Evolutionary conservation across 2,329 filamentous ascomycete species (phyloP).

Genomic region (Penicillium decumbens): DNA sequence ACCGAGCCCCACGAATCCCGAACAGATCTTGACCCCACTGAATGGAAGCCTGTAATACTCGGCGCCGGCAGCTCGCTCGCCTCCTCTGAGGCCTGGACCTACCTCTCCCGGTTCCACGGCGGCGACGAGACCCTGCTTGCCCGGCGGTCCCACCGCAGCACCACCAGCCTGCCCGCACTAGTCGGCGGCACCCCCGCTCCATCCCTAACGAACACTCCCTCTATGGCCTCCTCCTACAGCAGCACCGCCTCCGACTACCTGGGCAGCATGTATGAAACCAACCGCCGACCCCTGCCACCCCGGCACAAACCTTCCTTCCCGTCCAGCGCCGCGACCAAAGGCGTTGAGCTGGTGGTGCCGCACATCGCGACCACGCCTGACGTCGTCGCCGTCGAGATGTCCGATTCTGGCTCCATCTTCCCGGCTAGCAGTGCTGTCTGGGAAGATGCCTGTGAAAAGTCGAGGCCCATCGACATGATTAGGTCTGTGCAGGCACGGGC

Average conservation of each 20-base stretch:
- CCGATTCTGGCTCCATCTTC: conserved; percentile 27
- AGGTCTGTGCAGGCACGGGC: not conserved
- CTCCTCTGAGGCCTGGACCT: conserved; percentile 43
- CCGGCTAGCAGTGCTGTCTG: conserved; percentile 30
- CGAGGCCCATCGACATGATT: conserved; percentile 12
- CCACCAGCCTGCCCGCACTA: conserved; percentile 32
- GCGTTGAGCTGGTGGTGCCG: conserved; percentile 41
- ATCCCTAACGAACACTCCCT: conserved; percentile 35
- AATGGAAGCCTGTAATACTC: conserved; percentile 48
- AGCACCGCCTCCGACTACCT: conserved; percentile 35
- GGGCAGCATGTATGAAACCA: conserved; percentile 22
- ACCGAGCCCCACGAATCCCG: conserved; percentile 35
- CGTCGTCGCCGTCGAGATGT: conserved; percentile 16
- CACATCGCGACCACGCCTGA: conserved; percentile 25
- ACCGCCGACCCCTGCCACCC: conserved; percentile 37
- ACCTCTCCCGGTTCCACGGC: conserved; percentile 44
- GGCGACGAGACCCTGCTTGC: conserved; percentile 18
- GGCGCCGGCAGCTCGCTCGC: conserved; percentile 18
- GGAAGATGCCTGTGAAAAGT: conserved; percentile 18
- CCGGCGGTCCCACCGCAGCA: conserved; percentile 25
- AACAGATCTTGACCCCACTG: conserved; percentile 47
- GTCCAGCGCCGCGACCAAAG: conserved; percentile 29
- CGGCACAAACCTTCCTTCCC: conserved; percentile 40
- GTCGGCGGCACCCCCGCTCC: conserved; percentile 23
- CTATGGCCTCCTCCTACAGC: conserved; percentile 38